phyloP scores from a whole-genome alignment of 305 asterid species.

The Withania somnifera region DNA sequence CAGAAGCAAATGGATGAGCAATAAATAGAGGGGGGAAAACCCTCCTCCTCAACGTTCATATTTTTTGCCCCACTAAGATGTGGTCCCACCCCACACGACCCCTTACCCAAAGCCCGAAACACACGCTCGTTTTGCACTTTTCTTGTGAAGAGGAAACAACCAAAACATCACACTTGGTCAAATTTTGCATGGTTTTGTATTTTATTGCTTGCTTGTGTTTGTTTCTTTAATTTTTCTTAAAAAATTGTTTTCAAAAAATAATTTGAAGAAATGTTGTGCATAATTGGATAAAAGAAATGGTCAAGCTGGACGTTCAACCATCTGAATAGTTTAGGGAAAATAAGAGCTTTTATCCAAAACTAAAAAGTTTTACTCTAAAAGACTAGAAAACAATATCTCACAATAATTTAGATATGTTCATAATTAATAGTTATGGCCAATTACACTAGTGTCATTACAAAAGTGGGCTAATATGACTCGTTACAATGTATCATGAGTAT shows the following conservation, averaged over 20 bases:
- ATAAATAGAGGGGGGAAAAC: not conserved
- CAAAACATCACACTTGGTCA: no score
- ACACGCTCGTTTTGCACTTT: not conserved
- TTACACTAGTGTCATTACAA: no score
- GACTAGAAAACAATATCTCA: no score
- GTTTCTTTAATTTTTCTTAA: not conserved
- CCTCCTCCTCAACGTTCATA: slow-evolving; percentile 10
- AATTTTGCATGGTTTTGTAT: not conserved
- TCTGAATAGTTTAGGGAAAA: not conserved
- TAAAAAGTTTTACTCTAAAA: no score
- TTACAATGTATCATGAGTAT: no score
- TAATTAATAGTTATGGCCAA: no score
- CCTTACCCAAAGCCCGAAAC: not conserved
- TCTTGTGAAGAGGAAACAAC: not conserved
- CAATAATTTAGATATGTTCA: no score
- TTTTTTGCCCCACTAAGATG: not conserved
- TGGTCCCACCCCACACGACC: slow-evolving; percentile 21
- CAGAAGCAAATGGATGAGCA: not conserved
- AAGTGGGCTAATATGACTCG: no score
- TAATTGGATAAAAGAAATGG: not conserved
- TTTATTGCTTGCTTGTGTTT: not conserved
- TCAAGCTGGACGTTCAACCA: not conserved
- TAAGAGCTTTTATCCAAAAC: no score
- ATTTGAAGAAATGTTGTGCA: not conserved
- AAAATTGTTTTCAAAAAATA: not conserved